These are phyloP conservation scores for Tubosaeta sp. DNA, from an alignment of 768 basidiomycete genomes.

Conservation along the genomic window DNA sequence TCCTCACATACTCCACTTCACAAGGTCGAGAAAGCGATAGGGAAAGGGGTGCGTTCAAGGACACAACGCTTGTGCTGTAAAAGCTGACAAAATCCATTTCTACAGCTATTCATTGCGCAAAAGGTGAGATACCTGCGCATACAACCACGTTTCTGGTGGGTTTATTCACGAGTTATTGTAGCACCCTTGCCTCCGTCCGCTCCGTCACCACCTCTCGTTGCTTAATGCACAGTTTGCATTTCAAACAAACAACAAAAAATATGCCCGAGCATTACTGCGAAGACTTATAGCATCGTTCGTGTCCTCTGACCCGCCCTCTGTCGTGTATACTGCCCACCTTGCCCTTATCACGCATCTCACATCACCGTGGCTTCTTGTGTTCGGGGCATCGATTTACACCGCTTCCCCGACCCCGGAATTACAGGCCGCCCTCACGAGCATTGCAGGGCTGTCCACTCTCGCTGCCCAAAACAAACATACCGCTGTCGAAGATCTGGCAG, in stretches of 20 bases:
- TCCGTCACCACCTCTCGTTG: conserved; percentile 54
- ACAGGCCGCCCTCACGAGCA: conserved; percentile 30
- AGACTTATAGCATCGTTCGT: conserved; percentile 46
- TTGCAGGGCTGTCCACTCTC: conserved; percentile 32
- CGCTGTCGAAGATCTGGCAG: conserved; percentile 45
- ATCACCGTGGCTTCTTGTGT: conserved; percentile 11
- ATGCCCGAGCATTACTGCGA: conserved; percentile 55
- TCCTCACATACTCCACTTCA: background rate
- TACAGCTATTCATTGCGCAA: conserved; percentile 51
- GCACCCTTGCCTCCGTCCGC: conserved; percentile 63
- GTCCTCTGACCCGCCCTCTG: conserved; percentile 47
- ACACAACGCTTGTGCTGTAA: background rate
- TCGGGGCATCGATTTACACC: conserved; percentile 1
- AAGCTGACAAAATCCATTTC: background rate
- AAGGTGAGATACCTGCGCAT: conserved; percentile 40
- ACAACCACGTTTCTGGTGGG: conserved; percentile 1
- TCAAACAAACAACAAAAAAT: conserved; percentile 50
- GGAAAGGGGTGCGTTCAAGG: conserved; percentile 56
- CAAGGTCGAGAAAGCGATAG: conserved; percentile 59
- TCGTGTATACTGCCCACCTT: conserved; percentile 53
- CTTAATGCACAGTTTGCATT: conserved; percentile 54
- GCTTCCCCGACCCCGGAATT: conserved; percentile 15
- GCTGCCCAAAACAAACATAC: conserved; percentile 34
- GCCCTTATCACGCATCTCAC: conserved; percentile 47
- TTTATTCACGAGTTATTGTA: conserved; percentile 20